These are phyloP conservation scores for Magnusiomyces sp. DNA, from an alignment of 1,139 yeast genomes.

Conservation along the genomic window DNA sequence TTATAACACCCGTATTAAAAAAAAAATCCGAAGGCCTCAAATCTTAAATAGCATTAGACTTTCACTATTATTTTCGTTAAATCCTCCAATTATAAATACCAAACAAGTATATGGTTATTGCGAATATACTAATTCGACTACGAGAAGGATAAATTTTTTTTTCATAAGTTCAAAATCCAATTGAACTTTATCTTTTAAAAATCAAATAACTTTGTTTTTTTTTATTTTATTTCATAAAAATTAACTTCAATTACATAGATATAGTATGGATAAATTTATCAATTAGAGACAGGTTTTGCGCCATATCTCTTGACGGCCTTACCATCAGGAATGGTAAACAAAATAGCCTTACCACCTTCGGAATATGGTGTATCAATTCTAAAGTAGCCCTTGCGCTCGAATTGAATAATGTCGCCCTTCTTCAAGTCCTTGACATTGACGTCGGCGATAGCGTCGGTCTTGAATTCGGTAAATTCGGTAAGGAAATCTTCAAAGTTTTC, in stretches of 20 bases:
- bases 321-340: constrained; percentile 96
- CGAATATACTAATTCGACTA: too few species aligned
- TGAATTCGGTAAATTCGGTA: constrained; percentile 84
- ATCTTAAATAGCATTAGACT: too few species aligned
- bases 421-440: constrained; percentile 65
- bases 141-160: too few species aligned
- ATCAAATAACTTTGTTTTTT: not conserved
- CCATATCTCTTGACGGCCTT: constrained; percentile 81
- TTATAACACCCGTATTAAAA: too few species aligned
- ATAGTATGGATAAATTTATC: not conserved
- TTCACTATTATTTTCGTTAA: too few species aligned
- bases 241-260: not conserved
- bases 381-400: constrained; percentile 96
- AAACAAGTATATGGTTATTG: too few species aligned
- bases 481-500: constrained; percentile 91
- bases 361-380: constrained; percentile 64
- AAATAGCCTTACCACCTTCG: constrained; percentile 45
- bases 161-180: too few species aligned
- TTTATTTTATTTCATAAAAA: not conserved
- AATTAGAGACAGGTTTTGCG: constrained; percentile 38
- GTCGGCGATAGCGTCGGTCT: constrained; percentile 71
- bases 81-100: too few species aligned
- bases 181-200: too few species aligned
- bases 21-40: too few species aligned
- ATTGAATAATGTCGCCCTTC: constrained; percentile 83